phyloP scores from a whole-genome alignment of 768 basidiomycete genomes.

The Peribolospora kevripleyi region DNA sequence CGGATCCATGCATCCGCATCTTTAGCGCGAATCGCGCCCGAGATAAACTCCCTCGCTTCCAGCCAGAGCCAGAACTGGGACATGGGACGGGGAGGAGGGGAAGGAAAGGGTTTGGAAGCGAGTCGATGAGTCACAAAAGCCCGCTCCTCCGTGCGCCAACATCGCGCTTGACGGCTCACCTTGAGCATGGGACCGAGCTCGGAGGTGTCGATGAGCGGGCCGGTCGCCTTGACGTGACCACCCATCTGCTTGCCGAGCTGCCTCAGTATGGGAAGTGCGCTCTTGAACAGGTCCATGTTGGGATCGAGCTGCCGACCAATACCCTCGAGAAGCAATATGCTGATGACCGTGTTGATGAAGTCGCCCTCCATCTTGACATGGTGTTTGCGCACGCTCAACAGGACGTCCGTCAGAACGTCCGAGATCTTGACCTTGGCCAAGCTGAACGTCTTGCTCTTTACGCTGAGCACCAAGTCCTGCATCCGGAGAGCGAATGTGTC shows the following conservation, averaged over 20 bases:
- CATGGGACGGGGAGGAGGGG: neutral
- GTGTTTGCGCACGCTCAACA: constrained; percentile 61
- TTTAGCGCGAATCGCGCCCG: constrained; percentile 34
- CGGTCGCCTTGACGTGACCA: constrained; percentile 1
- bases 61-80: constrained; percentile 71
- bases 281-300: constrained; percentile 75
- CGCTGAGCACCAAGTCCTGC: constrained; percentile 76
- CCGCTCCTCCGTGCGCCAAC: neutral
- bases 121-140: neutral
- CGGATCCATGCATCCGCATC: constrained; percentile 68
- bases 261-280: constrained; percentile 74
- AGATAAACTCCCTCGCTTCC: constrained; percentile 70
- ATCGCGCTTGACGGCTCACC: constrained; percentile 24
- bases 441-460: constrained; percentile 92
- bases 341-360: constrained; percentile 93
- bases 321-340: constrained; percentile 75
- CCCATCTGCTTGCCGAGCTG: constrained; percentile 84
- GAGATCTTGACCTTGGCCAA: constrained; percentile 91
- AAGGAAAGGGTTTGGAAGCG: neutral
- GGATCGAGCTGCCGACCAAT: constrained; percentile 89
- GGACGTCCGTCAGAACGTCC: constrained; percentile 70
- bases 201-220: constrained; percentile 13
- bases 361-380: constrained; percentile 98
- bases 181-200: constrained; percentile 71
- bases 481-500: constrained; percentile 95